These are phyloP conservation scores for Asclepias syriaca DNA, from an alignment of 257 asterid species.

Conservation along the genomic window DNA sequence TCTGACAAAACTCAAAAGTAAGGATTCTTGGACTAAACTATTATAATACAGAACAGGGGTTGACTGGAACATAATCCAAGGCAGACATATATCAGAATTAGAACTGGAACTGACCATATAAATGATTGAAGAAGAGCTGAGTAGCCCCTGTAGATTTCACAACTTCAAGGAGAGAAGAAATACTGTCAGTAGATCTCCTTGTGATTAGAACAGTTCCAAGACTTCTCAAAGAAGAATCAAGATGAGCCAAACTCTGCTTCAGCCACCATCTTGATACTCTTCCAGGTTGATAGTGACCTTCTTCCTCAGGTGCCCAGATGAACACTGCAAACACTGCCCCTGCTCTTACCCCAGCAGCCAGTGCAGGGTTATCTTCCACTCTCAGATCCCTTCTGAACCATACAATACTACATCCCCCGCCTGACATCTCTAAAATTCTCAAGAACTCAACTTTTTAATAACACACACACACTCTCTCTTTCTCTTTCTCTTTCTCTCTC, in stretches of 20 bases:
- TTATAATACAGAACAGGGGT: not conserved
- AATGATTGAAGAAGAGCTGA: slow-evolving; percentile 84
- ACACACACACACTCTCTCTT: not conserved
- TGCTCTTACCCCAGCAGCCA: slow-evolving; percentile 75
- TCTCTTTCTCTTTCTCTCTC: not conserved
- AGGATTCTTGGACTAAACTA: not conserved
- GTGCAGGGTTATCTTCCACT: slow-evolving; percentile 88
- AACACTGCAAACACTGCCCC: slow-evolving; percentile 78
- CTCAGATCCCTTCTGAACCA: slow-evolving; percentile 98
- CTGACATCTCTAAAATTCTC: slow-evolving; percentile 35
- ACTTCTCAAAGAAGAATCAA: slow-evolving; percentile 69
- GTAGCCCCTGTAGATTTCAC: slow-evolving; percentile 72
- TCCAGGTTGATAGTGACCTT: slow-evolving; percentile 76
- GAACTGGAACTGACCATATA: slow-evolving; percentile 57
- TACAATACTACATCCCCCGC: slow-evolving; percentile 75
- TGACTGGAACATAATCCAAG: slow-evolving; percentile 1
- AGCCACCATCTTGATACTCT: slow-evolving; percentile 98
- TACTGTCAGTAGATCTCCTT: slow-evolving; percentile 78
- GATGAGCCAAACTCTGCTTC: slow-evolving; percentile 74
- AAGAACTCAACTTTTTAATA: slow-evolving; percentile 8
- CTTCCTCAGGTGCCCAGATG: slow-evolving; percentile 94
- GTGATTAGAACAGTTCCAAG: slow-evolving; percentile 80
- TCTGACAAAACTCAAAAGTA: not conserved
- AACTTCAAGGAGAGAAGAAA: slow-evolving; percentile 71
- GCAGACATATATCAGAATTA: not conserved